These are phyloP conservation scores for Hypoxylon trugodes DNA, from an alignment of 495 filamentous ascomycete species.

Conservation along the genomic window DNA sequence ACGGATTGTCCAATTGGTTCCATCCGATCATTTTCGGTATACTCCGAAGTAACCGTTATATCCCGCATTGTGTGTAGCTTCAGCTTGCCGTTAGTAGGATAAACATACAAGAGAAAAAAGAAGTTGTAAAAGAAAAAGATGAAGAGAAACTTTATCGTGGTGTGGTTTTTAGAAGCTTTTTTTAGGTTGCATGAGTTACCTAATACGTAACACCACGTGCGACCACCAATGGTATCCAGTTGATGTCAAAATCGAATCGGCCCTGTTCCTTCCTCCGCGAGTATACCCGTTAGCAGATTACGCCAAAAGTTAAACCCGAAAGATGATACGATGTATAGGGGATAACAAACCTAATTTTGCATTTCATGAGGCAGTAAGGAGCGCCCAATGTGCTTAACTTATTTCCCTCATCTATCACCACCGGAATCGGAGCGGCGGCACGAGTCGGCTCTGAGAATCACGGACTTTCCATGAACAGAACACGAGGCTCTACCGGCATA, in stretches of 20 bases:
- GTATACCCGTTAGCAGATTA: too few species aligned
- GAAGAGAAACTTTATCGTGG: neutral
- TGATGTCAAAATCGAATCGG: too few species aligned
- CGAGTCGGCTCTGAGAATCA: too few species aligned
- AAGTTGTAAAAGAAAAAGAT: neutral
- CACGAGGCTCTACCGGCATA: too few species aligned
- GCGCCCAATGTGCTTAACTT: too few species aligned
- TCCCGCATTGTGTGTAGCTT: slow-evolving; percentile 6
- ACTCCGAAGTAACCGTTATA: neutral
- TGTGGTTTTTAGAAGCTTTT: neutral
- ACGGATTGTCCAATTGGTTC: neutral
- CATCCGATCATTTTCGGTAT: neutral
- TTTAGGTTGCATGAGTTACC: slow-evolving; percentile 2
- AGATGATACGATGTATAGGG: too few species aligned
- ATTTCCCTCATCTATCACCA: too few species aligned
- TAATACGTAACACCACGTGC: slow-evolving; percentile 12
- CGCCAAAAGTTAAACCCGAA: too few species aligned
- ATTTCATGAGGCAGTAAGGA: too few species aligned
- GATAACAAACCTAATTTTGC: too few species aligned
- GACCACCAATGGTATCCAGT: neutral
- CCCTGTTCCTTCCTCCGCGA: neutral
- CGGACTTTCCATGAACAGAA: too few species aligned
- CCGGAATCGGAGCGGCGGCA: too few species aligned
- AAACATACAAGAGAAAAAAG: slow-evolving; percentile 2
- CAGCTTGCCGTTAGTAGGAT: slow-evolving; percentile 8